Evolutionary conservation across 768 basidiomycete species (phyloP).

Genomic region (Boletus vinaceobasis): DNA sequence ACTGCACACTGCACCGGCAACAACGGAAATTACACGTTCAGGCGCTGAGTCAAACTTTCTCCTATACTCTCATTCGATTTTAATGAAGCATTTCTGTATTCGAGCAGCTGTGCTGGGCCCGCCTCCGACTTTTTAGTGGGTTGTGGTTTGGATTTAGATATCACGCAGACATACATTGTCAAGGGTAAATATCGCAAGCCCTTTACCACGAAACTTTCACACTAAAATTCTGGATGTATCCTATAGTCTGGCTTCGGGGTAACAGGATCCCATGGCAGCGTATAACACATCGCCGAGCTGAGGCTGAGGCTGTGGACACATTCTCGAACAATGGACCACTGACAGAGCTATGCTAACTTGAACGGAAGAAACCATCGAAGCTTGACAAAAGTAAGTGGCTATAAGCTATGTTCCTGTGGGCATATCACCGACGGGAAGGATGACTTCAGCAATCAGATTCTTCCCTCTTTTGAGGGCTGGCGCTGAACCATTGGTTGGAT

Average conservation of each 20-base stretch:
- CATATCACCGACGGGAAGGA: background rate
- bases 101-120: background rate
- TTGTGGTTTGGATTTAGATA: background rate
- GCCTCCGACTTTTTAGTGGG: background rate
- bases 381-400: background rate
- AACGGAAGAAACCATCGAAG: constrained; percentile 2
- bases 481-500: background rate
- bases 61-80: background rate
- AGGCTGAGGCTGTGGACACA: background rate
- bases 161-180: background rate
- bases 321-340: background rate
- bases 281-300: constrained; percentile 6
- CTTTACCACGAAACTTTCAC: background rate
- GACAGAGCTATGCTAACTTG: constrained; percentile 14
- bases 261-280: background rate
- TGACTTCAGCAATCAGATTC: background rate
- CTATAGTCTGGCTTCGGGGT: background rate
- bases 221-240: background rate
- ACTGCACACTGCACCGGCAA: background rate
- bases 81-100: background rate
- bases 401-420: background rate
- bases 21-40: too few species aligned
- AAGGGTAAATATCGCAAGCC: background rate
- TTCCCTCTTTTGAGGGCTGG: background rate
- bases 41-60: background rate